Base-by-base conservation (phyloP, 2,329 filamentous ascomycete genomes). In the Talaromyces pinophilus region DNA sequence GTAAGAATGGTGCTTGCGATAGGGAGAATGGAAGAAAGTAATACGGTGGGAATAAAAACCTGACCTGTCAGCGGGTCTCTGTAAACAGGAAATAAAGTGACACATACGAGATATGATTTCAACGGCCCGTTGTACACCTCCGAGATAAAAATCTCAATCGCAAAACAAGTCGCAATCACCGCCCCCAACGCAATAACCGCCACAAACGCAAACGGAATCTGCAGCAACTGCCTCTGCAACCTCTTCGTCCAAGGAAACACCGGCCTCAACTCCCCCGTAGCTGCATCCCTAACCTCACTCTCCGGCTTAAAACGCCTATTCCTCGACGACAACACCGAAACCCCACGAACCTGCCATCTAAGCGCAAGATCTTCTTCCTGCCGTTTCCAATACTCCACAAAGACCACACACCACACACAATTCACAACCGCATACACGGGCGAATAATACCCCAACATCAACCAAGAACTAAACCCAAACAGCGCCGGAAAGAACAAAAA, bases 381-480 rank as follows among this genome's bases (percentile, higher is more conserved):
- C 72, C 93, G 91, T 81, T 96, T 97, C 94, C 94, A 98, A 78
- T 92, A 97, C 76, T 98, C 95, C 67, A 96, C 91, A 75, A 98
- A 98, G 61, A 95, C 81, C 2, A 96, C 88, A 67, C 91, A 90
- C 92, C 93, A 97, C 5, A 98, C 82, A 38, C 88, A 90, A 75
- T 90, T 94, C 62, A 90, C 85, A 2, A 95, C 78, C 5, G 92
- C 91, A 72, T 97, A 98, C 62, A 95, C 79, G 65, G 88, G 86
- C 2, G 93, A 97, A 79, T 92, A 98, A 66, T 90, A 87, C 8
- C 93, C 92, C 0, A 98, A 83, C 8, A 97, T 79, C 52, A 95
- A 78, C 91, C 92, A 97, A 25, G 91, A 88, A 0, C 86, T 86
- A 63, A 92, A 85, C 1, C 95, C 94, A 72, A 96, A 90, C 3